Conservation (phyloP, 768 basidiomycete genomes). For the Trametes elegans region DNA sequence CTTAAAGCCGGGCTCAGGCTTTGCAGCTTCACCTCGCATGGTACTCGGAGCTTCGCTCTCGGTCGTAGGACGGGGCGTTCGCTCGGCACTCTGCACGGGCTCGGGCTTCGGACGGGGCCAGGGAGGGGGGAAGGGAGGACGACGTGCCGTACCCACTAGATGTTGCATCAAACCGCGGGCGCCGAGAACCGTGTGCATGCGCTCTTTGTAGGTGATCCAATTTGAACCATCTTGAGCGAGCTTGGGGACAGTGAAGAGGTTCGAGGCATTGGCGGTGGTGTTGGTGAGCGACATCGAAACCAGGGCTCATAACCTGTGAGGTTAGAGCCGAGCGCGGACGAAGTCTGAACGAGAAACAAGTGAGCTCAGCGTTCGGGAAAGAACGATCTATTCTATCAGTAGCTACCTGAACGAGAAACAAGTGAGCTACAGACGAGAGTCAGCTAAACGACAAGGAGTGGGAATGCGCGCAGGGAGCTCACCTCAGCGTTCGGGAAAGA, state of each 20-base stretch:
- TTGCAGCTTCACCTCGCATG: not conserved
- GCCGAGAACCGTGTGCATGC: not conserved
- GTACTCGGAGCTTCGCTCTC: not conserved
- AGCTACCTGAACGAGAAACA: not conserved
- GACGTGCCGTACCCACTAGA: slow-evolving; percentile 1
- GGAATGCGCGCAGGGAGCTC: not conserved
- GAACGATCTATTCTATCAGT: not conserved
- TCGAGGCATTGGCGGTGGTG: not conserved
- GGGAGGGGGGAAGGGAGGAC: not conserved
- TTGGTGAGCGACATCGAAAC: not conserved
- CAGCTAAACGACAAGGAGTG: not conserved
- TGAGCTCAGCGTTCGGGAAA: not conserved
- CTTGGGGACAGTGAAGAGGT: not conserved
- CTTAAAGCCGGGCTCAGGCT: not conserved
- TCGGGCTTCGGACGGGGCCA: not conserved
- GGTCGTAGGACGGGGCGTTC: not conserved
- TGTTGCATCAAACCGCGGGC: not conserved
- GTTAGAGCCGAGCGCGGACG: too few relatives aligned
- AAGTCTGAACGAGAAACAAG: too few relatives aligned
- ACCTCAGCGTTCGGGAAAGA: not conserved
- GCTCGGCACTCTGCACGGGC: not conserved
- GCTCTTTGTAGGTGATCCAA: not conserved
- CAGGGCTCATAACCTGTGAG: slow-evolving; percentile 5
- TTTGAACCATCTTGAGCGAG: not conserved
- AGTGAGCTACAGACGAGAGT: not conserved